These are phyloP conservation scores for Lecanicillium sp. DNA, from an alignment of 2,329 filamentous ascomycete genomes.

Conservation along the genomic window DNA sequence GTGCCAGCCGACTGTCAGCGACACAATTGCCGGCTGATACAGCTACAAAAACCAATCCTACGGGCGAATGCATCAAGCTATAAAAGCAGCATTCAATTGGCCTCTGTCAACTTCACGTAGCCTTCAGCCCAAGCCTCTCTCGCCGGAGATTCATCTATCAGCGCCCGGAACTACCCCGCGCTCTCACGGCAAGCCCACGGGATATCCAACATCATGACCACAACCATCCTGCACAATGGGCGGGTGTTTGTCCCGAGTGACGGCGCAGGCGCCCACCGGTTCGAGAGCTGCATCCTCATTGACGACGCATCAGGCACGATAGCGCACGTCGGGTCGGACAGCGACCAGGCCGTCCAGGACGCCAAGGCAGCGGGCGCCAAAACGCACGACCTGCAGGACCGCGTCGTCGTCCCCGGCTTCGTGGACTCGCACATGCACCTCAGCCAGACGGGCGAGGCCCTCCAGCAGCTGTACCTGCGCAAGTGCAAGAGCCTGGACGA, in stretches of 20 bases:
- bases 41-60: too few species aligned
- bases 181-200: too few species aligned
- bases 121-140: too few species aligned
- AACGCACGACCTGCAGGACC: slow-evolving; percentile 14
- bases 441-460: slow-evolving; percentile 37
- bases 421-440: slow-evolving; percentile 47
- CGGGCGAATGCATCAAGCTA: too few species aligned
- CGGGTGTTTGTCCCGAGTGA: slow-evolving; percentile 4
- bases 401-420: slow-evolving; percentile 38
- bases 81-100: too few species aligned
- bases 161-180: too few species aligned
- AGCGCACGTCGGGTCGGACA: slow-evolving; percentile 4
- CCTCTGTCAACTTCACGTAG: too few species aligned
- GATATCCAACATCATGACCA: slow-evolving; percentile 5
- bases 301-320: not conserved
- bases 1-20: too few species aligned
- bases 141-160: too few species aligned
- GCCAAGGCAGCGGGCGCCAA: slow-evolving; percentile 1
- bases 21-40: too few species aligned
- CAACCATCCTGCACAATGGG: slow-evolving; percentile 6
- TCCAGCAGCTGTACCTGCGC: slow-evolving; percentile 36
- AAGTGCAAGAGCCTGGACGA: slow-evolving; percentile 33
- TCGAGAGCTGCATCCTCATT: slow-evolving; percentile 3
- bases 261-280: not conserved
- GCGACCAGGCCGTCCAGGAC: slow-evolving; percentile 1